Conservation (phyloP, 345 rosid genomes). For the Angophora floribunda region DNA sequence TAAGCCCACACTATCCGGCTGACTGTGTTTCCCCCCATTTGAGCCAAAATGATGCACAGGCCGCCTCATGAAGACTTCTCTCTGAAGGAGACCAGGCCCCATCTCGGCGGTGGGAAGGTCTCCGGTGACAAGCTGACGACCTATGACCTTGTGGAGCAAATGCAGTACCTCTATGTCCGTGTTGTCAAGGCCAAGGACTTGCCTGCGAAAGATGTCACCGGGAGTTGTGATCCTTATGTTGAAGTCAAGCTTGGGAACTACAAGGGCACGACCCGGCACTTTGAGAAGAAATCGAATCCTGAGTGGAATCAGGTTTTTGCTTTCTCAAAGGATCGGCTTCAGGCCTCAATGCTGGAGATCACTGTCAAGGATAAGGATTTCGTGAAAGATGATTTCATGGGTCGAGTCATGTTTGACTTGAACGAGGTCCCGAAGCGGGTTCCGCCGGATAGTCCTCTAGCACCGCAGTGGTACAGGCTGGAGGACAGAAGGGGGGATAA, state of each 20-base stretch:
- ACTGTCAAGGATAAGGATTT: conserved; percentile 77
- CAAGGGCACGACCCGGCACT: conserved; percentile 71
- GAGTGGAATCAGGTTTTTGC: conserved; percentile 96
- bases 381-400: conserved; percentile 79
- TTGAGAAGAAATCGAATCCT: conserved; percentile 73
- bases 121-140: conserved; percentile 79
- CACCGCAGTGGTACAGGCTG: conserved; percentile 90
- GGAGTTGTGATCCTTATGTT: conserved; percentile 84
- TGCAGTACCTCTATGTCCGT: conserved; percentile 89
- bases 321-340: conserved; percentile 72
- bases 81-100: conserved; percentile 80
- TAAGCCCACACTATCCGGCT: background rate
- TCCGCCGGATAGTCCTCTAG: conserved; percentile 92
- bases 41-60: conserved; percentile 43
- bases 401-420: conserved; percentile 62
- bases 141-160: conserved; percentile 92
- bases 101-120: conserved; percentile 71
- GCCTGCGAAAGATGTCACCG: conserved; percentile 77
- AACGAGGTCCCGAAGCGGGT: conserved; percentile 80
- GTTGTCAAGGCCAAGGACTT: conserved; percentile 89
- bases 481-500: conserved; percentile 65
- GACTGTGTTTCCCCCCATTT: background rate
- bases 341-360: conserved; percentile 73
- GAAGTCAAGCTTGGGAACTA: conserved; percentile 92
- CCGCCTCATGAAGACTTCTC: conserved; percentile 72